Evolutionary conservation across 345 rosid genomes (phyloP).

Genomic region (Barbarea vulgaris): DNA sequence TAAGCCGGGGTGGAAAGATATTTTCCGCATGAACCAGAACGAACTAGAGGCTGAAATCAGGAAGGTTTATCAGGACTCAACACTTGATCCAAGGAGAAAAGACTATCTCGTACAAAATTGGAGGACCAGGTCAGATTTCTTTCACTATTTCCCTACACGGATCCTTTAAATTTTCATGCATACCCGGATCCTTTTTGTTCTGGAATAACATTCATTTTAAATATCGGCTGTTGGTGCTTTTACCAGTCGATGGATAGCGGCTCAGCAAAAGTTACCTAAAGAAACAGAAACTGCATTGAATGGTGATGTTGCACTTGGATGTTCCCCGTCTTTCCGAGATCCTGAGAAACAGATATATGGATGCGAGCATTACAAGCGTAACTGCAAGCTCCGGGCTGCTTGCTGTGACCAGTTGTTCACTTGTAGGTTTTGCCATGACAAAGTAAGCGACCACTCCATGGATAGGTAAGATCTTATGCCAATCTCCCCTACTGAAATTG

Average conservation of each 20-base stretch:
- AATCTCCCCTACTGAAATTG: neutral
- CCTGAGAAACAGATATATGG: conserved; percentile 71
- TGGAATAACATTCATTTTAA: conserved; percentile 6
- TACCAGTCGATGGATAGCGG: conserved; percentile 81
- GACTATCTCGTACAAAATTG: conserved; percentile 83
- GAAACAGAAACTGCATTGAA: conserved; percentile 47
- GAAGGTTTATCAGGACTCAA: conserved; percentile 81
- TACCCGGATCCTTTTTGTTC: neutral
- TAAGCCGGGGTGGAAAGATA: conserved; percentile 98
- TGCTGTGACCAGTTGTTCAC: conserved; percentile 77
- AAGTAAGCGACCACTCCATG: conserved; percentile 92
- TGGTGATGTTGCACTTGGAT: conserved; percentile 56
- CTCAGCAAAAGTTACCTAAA: conserved; percentile 81
- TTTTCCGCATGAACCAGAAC: conserved; percentile 91
- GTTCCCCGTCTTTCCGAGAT: conserved; percentile 68
- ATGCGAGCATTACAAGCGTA: conserved; percentile 89
- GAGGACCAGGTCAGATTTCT: conserved; percentile 64
- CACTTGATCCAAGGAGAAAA: conserved; percentile 93
- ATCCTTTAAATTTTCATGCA: conserved; percentile 5
- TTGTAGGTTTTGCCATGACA: conserved; percentile 87
- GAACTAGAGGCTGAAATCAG: conserved; percentile 90
- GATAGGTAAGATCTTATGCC: conserved; percentile 55
- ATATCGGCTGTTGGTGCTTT: conserved; percentile 25
- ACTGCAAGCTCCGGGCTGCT: conserved; percentile 80
- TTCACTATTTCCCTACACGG: conserved; percentile 55